A percentile compares a stretch with the other conserved stretches of the same genome.
These are phyloP conservation scores for Sarocladium oryzae DNA, from an alignment of 2,329 filamentous ascomycete genomes.

Conservation along the genomic window DNA sequence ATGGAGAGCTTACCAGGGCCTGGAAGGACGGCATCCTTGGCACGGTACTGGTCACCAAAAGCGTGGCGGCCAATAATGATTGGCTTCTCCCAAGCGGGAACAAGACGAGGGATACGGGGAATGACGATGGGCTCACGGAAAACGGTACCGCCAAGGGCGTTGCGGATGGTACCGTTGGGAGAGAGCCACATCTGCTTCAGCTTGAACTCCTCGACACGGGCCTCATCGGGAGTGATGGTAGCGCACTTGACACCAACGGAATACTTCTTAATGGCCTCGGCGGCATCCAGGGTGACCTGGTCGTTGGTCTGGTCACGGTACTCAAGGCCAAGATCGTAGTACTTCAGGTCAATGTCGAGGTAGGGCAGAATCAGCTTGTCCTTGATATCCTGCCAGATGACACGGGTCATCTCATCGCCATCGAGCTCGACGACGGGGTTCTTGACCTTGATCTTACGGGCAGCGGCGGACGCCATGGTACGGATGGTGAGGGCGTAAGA, in stretches of 20 bases:
- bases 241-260: slow-evolving; percentile 98
- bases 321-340: slow-evolving; percentile 88
- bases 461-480: slow-evolving; percentile 48
- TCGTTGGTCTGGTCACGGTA: slow-evolving; percentile 96
- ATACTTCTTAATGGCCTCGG: slow-evolving; percentile 98
- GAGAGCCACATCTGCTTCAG: slow-evolving; percentile 99
- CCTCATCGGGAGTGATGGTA: slow-evolving; percentile 97
- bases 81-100: slow-evolving; percentile 96
- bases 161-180: slow-evolving; percentile 84
- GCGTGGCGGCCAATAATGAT: slow-evolving; percentile 99
- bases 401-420: slow-evolving; percentile 92
- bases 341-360: slow-evolving; percentile 96
- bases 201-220: slow-evolving; percentile 93
- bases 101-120: slow-evolving; percentile 81
- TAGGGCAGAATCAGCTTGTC: slow-evolving; percentile 97
- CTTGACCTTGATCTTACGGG: slow-evolving; percentile 96
- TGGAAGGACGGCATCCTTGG: slow-evolving; percentile 81
- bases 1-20: slow-evolving; percentile 86
- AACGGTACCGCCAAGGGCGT: slow-evolving; percentile 80
- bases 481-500: slow-evolving; percentile 59
- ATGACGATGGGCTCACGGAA: slow-evolving; percentile 99
- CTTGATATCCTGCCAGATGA: slow-evolving; percentile 99
- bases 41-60: slow-evolving; percentile 97
- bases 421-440: slow-evolving; percentile 98
- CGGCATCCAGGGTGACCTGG: slow-evolving; percentile 89